A percentile compares a stretch with the other conserved stretches of the same genome.
Conservation (phyloP, 208 protist species). For the Crithidia fasciculata region DNA sequence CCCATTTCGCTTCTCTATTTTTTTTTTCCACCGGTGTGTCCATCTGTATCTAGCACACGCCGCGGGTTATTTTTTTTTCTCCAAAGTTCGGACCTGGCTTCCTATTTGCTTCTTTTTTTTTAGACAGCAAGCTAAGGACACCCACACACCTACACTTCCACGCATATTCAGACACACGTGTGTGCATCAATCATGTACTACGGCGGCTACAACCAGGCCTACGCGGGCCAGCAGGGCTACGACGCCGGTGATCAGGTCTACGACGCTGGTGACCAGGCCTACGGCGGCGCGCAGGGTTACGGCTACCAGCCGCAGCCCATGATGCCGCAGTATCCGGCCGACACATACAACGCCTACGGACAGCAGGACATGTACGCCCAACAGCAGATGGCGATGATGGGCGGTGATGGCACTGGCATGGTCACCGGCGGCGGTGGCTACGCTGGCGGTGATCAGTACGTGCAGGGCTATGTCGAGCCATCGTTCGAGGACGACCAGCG, state of each 20-base stretch:
- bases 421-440: slow-evolving; percentile 2
- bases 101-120: not conserved
- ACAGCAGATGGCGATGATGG: slow-evolving; percentile 21
- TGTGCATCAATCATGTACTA: slow-evolving; percentile 16
- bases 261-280: slow-evolving; percentile 12
- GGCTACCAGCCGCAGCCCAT: slow-evolving; percentile 26
- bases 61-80: not conserved
- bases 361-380: slow-evolving; percentile 18
- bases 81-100: not conserved
- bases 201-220: slow-evolving; percentile 26
- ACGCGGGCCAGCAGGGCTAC: slow-evolving; percentile 25
- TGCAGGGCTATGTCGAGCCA: slow-evolving; percentile 13
- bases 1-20: slow-evolving; percentile 1
- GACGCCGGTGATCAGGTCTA: slow-evolving; percentile 22
- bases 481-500: not conserved
- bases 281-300: slow-evolving; percentile 16
- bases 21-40: not conserved
- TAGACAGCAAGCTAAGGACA: not conserved
- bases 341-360: slow-evolving; percentile 18
- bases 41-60: not conserved
- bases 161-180: too few relatives aligned
- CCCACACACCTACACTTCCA: not conserved
- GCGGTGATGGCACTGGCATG: not conserved
- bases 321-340: slow-evolving; percentile 19
- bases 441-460: slow-evolving; percentile 8